Base-by-base conservation (phyloP, 495 filamentous ascomycete species). In the Immersiella caudata region DNA sequence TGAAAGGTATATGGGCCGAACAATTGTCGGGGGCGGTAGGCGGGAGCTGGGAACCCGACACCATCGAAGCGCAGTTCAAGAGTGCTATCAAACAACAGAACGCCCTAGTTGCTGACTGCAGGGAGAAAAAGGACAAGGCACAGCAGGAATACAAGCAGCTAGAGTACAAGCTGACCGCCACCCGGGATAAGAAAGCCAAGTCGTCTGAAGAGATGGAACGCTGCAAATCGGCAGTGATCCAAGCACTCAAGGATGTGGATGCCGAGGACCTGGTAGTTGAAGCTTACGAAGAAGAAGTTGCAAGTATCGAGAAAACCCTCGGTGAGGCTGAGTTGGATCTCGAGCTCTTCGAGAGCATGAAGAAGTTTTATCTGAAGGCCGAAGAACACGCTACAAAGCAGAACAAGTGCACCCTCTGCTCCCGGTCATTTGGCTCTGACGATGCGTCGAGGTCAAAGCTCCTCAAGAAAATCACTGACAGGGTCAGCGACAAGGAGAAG, bases 131-230 rank as follows among this genome's bases (percentile, higher is more conserved):
- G 50, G 92, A 97, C 58, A 80, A 81, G 24, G 82, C 87, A 9
- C 87, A 83, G 70, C 84, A 90, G 73, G 89, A 96, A 62, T 81
- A 95, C 11, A 89, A 93, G 72, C 88, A 94, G 61, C 77, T 92
- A 22, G 89, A 95, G 67, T 92, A 86, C 74, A 93, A 90, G 73
- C 81, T 97, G n/a, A 89, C 86, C 18, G 88, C 82, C 54, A 75
- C 79, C 14, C 84, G 85, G 33, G 86, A 87, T 21, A 87, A 81
- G 58, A 77, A 91, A 26, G 87, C 82, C 55, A 86, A 87, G 72
- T 89, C 89, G 61, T 80, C 86, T 29, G 82, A 86, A 55, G 90
- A 94, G 64, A 82, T 87, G 66, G 81, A 87, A 7, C 81, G 79
- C 25, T 89, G 87, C 73, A 84, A 86, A 54, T 68, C 77, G 6